A percentile compares a stretch with the other conserved stretches of the same genome.
Evolutionary conservation across 2,329 filamentous ascomycete genomes (phyloP).

Genomic region (Zalaria obscura): DNA sequence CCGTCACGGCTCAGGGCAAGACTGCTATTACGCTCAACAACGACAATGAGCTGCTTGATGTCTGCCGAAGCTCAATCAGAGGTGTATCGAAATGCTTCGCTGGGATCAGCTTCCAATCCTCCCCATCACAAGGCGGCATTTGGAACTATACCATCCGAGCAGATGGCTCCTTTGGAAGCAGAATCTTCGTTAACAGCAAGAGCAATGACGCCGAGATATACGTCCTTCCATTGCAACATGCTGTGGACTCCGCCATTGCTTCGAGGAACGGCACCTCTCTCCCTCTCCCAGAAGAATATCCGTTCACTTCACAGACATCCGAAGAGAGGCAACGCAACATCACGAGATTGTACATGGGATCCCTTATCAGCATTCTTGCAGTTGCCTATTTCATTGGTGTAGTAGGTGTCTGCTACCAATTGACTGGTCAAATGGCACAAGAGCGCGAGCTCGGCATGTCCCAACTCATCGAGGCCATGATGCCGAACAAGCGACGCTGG

Average conservation of each 20-base stretch:
- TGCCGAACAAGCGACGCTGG: constrained; percentile 62
- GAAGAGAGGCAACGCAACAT: constrained; percentile 53
- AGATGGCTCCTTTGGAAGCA: constrained; percentile 54
- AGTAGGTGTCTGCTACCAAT: constrained; percentile 72
- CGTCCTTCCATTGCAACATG: constrained; percentile 62
- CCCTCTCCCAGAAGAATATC: constrained; percentile 45
- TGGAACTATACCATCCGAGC: constrained; percentile 84
- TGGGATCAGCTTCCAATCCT: constrained; percentile 61
- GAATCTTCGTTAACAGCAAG: constrained; percentile 48
- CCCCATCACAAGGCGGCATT: constrained; percentile 54
- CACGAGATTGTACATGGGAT: constrained; percentile 54
- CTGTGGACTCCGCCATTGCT: constrained; percentile 62
- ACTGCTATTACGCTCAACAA: constrained; percentile 39
- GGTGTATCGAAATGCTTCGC: constrained; percentile 61
- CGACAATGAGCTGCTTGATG: constrained; percentile 43
- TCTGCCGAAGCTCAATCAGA: constrained; percentile 42
- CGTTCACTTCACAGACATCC: constrained; percentile 59
- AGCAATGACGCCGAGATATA: constrained; percentile 68
- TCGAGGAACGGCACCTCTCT: constrained; percentile 31
- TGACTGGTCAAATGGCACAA: constrained; percentile 71
- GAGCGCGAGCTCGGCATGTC: constrained; percentile 82
- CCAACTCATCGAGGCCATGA: constrained; percentile 82
- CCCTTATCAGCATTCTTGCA: constrained; percentile 61
- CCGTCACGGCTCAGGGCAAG: constrained; percentile 42
- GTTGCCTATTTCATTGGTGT: constrained; percentile 69